Conservation (phyloP, 192 early-diverging fungal genomes). For the Coemansia sp. region DNA sequence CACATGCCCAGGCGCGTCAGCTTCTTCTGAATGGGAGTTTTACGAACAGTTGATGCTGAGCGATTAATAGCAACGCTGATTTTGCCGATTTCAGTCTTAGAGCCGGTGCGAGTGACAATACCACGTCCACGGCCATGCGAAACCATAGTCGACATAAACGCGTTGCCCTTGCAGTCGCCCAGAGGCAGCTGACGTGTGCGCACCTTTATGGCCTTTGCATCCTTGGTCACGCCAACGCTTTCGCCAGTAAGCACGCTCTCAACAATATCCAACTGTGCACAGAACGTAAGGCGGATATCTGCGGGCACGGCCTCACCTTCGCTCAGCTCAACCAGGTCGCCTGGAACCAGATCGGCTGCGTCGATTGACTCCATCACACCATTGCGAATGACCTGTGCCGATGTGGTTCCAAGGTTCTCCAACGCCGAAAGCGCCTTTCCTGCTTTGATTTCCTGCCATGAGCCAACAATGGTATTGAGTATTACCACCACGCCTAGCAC, state of each 20-base stretch:
- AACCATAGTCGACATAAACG: conserved; percentile 95
- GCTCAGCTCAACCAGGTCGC: conserved; percentile 81
- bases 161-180: conserved; percentile 93
- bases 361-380: conserved; percentile 73
- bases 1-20: conserved; percentile 76
- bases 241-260: conserved; percentile 74
- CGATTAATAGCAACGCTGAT: conserved; percentile 84
- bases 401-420: conserved; percentile 76
- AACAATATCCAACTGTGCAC: conserved; percentile 62
- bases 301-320: conserved; percentile 88
- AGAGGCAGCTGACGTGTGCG: conserved; percentile 60
- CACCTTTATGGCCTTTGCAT: conserved; percentile 53
- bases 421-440: conserved; percentile 88
- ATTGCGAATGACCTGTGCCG: conserved; percentile 75
- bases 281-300: conserved; percentile 72
- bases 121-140: conserved; percentile 88
- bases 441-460: conserved; percentile 95
- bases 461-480: conserved; percentile 88
- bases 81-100: conserved; percentile 88
- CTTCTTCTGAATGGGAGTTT: conserved; percentile 71
- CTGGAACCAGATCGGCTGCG: conserved; percentile 75
- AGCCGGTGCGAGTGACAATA: conserved; percentile 87
- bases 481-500: conserved; percentile 81
- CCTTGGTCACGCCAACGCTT: conserved; percentile 65
- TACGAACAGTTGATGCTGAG: conserved; percentile 50